These are phyloP conservation scores for Plenodomus tracheiphilus DNA, from an alignment of 2,329 filamentous ascomycete genomes.

Conservation along the genomic window DNA sequence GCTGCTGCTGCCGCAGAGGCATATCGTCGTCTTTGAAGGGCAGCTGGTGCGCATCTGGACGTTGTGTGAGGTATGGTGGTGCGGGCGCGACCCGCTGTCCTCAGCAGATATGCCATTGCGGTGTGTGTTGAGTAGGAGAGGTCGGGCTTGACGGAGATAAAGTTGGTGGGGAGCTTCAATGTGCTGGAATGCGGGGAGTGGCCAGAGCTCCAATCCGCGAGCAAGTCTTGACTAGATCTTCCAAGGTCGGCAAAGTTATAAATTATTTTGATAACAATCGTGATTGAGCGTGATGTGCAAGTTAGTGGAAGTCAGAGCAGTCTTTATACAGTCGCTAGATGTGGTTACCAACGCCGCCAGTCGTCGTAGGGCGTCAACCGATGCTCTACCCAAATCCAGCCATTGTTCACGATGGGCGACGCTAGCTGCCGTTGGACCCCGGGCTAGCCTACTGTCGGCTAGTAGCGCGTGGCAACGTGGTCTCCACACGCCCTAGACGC, in stretches of 20 bases:
- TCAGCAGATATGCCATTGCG: constrained; percentile 39
- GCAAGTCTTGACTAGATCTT: no score
- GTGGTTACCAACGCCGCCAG: neutral
- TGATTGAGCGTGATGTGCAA: neutral
- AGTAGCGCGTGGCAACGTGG: neutral
- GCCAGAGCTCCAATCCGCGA: neutral
- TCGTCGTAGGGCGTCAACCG: neutral
- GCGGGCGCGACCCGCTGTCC: constrained; percentile 27
- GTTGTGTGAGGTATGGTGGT: constrained; percentile 19
- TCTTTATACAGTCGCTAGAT: neutral
- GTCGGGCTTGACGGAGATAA: neutral
- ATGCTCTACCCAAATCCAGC: neutral
- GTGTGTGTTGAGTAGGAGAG: neutral
- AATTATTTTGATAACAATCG: neutral
- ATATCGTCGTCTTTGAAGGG: constrained; percentile 29
- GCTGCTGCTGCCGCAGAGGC: constrained; percentile 37
- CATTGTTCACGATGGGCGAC: neutral
- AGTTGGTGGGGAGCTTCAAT: constrained; percentile 1
- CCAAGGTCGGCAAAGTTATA: no score
- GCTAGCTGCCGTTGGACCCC: neutral
- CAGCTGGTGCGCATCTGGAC: constrained; percentile 19
- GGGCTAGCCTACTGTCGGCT: neutral
- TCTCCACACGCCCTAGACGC: neutral
- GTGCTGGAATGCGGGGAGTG: neutral
- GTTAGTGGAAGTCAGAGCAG: neutral